Conservation (phyloP, 257 asterid species). For the Rauvolfia tetraphylla region DNA sequence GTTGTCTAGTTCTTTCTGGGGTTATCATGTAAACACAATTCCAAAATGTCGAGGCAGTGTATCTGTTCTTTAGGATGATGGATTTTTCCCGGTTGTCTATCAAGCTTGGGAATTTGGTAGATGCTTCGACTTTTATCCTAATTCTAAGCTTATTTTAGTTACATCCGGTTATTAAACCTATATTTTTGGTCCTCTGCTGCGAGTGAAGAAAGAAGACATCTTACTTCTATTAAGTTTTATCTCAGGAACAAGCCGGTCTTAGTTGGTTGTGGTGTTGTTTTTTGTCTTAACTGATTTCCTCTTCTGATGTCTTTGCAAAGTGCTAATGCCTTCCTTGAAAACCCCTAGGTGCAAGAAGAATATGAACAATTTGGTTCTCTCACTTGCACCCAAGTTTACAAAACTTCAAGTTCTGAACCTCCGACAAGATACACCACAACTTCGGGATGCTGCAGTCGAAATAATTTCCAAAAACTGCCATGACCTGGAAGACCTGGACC, state of each 20-base stretch:
- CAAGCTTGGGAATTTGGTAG: neutral
- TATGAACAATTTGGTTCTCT: conserved; percentile 72
- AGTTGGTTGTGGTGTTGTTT: neutral
- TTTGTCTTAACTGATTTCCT: neutral
- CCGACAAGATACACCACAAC: conserved; percentile 86
- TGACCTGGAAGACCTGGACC: conserved; percentile 82
- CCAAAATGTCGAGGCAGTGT: neutral
- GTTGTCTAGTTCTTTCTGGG: neutral
- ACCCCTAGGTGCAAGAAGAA: conserved; percentile 82
- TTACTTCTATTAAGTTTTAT: too few relatives aligned
- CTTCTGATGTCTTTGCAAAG: neutral
- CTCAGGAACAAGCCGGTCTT: neutral
- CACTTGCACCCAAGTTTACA: conserved; percentile 69
- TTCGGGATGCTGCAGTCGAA: conserved; percentile 69
- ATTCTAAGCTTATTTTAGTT: neutral
- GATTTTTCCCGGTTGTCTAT: neutral
- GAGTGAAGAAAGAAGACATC: too few relatives aligned
- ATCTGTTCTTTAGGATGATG: neutral
- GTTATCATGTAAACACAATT: neutral
- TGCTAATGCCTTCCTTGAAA: neutral
- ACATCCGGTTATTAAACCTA: neutral
- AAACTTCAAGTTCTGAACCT: conserved; percentile 63
- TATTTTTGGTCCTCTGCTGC: neutral
- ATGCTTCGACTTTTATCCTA: neutral
- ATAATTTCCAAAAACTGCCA: conserved; percentile 58